Conservation (phyloP, 2,329 filamentous ascomycete species). For the Shiraia sp. region DNA sequence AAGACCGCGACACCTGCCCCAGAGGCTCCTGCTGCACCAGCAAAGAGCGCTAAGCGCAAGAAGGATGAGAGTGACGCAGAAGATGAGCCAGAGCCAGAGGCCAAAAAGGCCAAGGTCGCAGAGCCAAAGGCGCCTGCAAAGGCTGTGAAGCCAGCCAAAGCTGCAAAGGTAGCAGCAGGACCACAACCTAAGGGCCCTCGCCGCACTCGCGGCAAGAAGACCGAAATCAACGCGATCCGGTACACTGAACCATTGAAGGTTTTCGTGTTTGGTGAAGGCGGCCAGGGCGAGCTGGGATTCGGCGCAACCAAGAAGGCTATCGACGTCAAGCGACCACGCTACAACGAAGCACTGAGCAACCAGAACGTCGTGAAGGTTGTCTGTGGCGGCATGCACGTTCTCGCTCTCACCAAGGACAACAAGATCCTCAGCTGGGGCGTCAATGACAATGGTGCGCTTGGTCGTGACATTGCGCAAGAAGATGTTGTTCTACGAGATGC, state of each 20-base stretch:
- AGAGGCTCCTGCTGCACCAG: conserved; percentile 15
- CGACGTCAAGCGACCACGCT: conserved; percentile 74
- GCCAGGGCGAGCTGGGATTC: conserved; percentile 80
- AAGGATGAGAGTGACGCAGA: conserved; percentile 30
- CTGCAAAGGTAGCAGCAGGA: conserved; percentile 4
- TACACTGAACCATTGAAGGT: conserved; percentile 66
- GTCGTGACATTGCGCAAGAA: conserved; percentile 69
- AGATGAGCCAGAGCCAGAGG: conserved; percentile 21
- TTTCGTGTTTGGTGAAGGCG: conserved; percentile 80
- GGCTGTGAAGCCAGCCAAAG: conserved; percentile 4
- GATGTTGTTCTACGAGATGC: conserved; percentile 64
- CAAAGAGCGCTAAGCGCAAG: conserved; percentile 35
- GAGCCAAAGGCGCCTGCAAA: conserved; percentile 18
- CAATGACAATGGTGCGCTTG: conserved; percentile 81
- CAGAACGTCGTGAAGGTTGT: conserved; percentile 75
- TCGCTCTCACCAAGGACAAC: conserved; percentile 78
- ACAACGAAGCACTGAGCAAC: conserved; percentile 64
- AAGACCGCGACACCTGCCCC: conserved; percentile 24
- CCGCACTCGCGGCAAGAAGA: conserved; percentile 38
- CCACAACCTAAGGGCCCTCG: conserved; percentile 32
- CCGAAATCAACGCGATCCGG: conserved; percentile 66
- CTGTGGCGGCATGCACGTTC: conserved; percentile 80
- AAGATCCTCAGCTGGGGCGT: conserved; percentile 86
- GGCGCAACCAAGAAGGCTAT: conserved; percentile 68
- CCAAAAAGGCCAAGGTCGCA: conserved; percentile 30